Evolutionary conservation across 208 protist genomes (phyloP), one percentile per base, ranked within the genome.

Genomic region (Porcisia deanei): DNA sequence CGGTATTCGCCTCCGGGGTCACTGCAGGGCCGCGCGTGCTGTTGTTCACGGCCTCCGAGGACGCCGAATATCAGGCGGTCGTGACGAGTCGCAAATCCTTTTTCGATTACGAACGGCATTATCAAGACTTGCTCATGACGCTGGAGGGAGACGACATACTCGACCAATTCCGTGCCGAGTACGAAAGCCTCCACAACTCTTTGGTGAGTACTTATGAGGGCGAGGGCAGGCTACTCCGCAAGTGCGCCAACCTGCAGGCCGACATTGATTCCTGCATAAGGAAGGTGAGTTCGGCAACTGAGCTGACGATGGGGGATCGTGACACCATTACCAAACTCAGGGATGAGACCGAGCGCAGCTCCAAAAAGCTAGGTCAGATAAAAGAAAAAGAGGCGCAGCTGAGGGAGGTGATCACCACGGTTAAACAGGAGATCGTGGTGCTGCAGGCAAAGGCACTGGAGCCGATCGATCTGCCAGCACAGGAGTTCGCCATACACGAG

Each of bases 161-260:
- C 0, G 97, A 99, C 74, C 78, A 89, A 45, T 99, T 99, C 84
- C 90, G 96, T 37, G 77, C 79, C 10, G 98, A 99, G 83, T 99
- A 99, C 84, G 96, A 98, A 3, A 98, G 99, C 52, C 89, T 99
- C 12, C 98, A 99, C 77, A 83, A 94, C 71, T 98, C 98, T 16
- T 90, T 99, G 30, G 87, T 99, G 52, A 98, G 99, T 85, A 98
- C 96, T 63, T 98, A 99, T 83, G 98, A 99, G 78, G 98, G 91
- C 60, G 98, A 99, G 83, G 98, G 98, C 78, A 88, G 97, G 37
- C 83, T 99, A 52, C 93, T 99, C 54, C 92, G 97, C 63, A 98
- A 99, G 84, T 99, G 98, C 78, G 54, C 88, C 0, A 96, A 99
- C 71, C 86, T 99, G 18, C 98, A 98, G 81, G 79, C 80, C 20